Evolutionary conservation across 441 rosid species (phyloP), one percentile per base, ranked within the genome.

Genomic region (Breynia disticha): DNA sequence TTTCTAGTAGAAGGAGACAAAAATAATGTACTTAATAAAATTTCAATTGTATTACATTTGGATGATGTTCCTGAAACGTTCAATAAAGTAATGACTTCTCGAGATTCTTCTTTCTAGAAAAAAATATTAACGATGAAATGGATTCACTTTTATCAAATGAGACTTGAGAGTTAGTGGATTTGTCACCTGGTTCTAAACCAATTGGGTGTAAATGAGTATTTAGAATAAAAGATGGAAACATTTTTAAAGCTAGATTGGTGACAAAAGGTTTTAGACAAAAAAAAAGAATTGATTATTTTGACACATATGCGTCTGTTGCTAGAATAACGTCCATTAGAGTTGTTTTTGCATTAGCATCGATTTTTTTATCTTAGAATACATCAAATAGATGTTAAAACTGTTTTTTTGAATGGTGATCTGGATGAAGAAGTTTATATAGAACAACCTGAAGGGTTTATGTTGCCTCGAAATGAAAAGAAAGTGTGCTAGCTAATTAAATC

Each of bases 361-460:
- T 39, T 0, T 43, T 12, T 15, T 18, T n/a, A 42, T 19, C 14
- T 55, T 0, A 6, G 13, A 16, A 4, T 55, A 11, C 49, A 55
- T 19, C 48, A 55, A 19, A 55, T 55, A 18, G 37, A 55, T 55
- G 58, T 55, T 12, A 55, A 55, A 21, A 55, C n/a, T 5, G 24
- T 48, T 13, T 55, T 42, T 3, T 11, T 41, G 1, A 55, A 55
- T 55, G 58, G 49, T 13, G 48, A 55, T 3, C 19, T 55, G 16
- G 12, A 54, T 53, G 52, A 54, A 17, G 37, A 21, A 10, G 41
- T 61, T 11, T n/a, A n/a, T n/a, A n/a, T n/a, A n/a, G n/a, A n/a
- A n/a, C n/a, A n/a, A n/a, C n/a, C n/a, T n/a, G n/a, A 55, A 16
- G 35, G 37, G n/a, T n/a, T 0, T 55, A 22, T 49, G 5, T 8